These are phyloP conservation scores for Datura wrightii DNA, from an alignment of 257 asterid species.

Conservation along the genomic window DNA sequence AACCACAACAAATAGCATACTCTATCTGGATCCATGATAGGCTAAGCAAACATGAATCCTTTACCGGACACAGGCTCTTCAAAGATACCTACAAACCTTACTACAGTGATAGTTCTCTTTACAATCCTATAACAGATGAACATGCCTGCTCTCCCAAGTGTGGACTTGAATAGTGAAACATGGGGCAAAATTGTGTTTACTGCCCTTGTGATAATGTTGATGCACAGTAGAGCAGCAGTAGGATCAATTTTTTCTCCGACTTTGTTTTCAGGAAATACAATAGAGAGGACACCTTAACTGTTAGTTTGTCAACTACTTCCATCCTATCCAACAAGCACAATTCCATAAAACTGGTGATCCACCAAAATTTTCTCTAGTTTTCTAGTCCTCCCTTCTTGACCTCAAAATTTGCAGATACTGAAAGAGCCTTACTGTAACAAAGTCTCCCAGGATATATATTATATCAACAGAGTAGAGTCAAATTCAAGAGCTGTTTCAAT, in stretches of 20 bases:
- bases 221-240: neutral
- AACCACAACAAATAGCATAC: neutral
- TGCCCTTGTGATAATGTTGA: conserved; percentile 12
- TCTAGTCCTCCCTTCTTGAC: conserved; percentile 1
- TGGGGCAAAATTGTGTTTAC: neutral
- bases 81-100: neutral
- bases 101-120: neutral
- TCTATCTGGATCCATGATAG: conserved; percentile 16
- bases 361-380: neutral
- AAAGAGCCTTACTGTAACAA: neutral
- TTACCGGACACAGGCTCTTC: neutral
- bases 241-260: neutral
- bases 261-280: neutral
- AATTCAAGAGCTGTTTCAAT: neutral
- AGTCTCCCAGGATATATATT: neutral
- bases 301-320: neutral
- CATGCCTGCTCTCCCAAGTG: neutral
- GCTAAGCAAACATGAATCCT: neutral
- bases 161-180: conserved; percentile 12
- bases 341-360: neutral
- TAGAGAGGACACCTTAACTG: neutral
- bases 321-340: neutral
- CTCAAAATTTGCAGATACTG: conserved; percentile 22
- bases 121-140: neutral
- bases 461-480: neutral